Evolutionary conservation across 148 eudicot species (phyloP).

Genomic region (Camellia lanceoleosa): DNA sequence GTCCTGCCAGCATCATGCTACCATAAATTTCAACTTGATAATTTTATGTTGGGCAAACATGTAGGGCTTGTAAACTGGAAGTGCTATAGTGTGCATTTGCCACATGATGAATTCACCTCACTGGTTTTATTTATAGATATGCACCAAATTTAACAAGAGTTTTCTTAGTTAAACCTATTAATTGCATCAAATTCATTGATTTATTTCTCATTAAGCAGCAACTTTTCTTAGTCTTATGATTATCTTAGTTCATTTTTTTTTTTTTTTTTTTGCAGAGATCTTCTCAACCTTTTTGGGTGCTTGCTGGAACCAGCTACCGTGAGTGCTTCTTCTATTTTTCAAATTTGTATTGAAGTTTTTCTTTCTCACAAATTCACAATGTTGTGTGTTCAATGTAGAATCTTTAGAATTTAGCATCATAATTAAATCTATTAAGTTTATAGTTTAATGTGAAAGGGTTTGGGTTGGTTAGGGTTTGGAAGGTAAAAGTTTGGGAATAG

Average conservation of each 20-base stretch:
- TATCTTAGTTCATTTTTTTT: constrained; percentile 7
- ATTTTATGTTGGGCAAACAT: no score
- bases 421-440: neutral
- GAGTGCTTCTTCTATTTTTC: constrained; percentile 24
- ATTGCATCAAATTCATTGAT: neutral
- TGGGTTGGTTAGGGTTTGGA: neutral
- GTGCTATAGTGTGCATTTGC: no score
- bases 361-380: constrained; percentile 1
- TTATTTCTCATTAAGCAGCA: no score
- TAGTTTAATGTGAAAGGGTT: neutral
- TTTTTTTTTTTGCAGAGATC: constrained; percentile 43
- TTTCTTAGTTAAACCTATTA: neutral
- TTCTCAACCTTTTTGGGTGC: constrained; percentile 70
- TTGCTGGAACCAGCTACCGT: constrained; percentile 83
- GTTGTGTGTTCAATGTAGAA: neutral
- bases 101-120: neutral
- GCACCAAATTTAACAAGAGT: neutral
- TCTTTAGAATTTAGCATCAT: no score
- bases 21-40: neutral
- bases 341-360: neutral
- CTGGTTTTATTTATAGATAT: neutral
- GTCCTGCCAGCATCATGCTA: neutral
- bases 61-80: no score
- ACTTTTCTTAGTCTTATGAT: neutral
- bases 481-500: neutral